A percentile compares a stretch with the other conserved stretches of the same genome.
These are phyloP conservation scores for Ambrosiella beaveri DNA, from an alignment of 2,329 filamentous ascomycete genomes.

Conservation along the genomic window DNA sequence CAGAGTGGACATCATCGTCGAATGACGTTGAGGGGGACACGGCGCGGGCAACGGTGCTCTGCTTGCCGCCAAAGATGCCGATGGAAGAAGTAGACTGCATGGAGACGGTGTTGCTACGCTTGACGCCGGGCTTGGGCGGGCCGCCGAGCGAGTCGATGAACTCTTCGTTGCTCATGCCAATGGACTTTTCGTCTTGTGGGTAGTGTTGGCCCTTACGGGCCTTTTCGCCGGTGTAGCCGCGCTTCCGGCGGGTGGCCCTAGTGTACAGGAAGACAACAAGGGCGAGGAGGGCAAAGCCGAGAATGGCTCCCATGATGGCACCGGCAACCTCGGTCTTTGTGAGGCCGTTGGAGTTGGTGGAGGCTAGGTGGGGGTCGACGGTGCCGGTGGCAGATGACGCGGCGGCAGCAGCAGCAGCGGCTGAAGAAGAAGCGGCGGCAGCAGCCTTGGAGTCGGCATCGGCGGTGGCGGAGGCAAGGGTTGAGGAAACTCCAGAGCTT, in stretches of 20 bases:
- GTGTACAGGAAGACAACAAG: conserved; percentile 49
- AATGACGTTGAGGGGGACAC: neutral
- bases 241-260: conserved; percentile 12
- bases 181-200: conserved; percentile 8
- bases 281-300: conserved; percentile 55
- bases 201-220: conserved; percentile 5
- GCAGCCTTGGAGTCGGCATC: conserved; percentile 17
- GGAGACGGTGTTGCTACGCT: conserved; percentile 22
- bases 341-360: conserved; percentile 6
- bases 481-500: conserved; percentile 16
- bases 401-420: conserved; percentile 16
- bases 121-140: conserved; percentile 21
- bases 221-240: conserved; percentile 12
- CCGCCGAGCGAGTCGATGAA: conserved; percentile 12
- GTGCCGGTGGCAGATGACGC: conserved; percentile 16
- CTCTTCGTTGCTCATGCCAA: conserved; percentile 12
- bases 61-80: conserved; percentile 11
- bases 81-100: conserved; percentile 6
- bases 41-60: neutral
- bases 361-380: neutral
- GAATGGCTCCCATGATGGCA: conserved; percentile 65
- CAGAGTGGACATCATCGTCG: conserved; percentile 24
- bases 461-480: conserved; percentile 17
- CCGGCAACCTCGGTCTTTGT: conserved; percentile 48
- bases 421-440: conserved; percentile 17